These are phyloP conservation scores for Blastobotrys attinorum DNA, from an alignment of 805 yeast species.

Conservation along the genomic window DNA sequence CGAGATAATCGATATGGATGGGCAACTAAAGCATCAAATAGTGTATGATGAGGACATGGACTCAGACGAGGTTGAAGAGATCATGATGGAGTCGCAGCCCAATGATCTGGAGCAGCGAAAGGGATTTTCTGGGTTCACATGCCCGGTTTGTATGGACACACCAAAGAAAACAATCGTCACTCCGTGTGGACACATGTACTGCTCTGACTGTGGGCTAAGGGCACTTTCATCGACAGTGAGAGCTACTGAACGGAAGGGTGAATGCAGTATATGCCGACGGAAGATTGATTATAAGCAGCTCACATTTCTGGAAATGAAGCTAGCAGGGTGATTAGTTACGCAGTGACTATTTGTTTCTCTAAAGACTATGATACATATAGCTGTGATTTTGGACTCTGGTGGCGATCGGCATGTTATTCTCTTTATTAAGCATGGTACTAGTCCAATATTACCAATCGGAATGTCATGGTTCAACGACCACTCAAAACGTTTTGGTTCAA, in stretches of 20 bases:
- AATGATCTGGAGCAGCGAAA: conserved; percentile 8
- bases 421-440: no score
- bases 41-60: conserved; percentile 7
- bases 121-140: conserved; percentile 16
- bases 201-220: conserved; percentile 28
- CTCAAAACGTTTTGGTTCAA: no score
- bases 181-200: conserved; percentile 33
- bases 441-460: no score
- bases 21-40: background rate
- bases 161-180: conserved; percentile 28
- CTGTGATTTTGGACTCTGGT: no score
- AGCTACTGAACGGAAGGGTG: conserved; percentile 24
- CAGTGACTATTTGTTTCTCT: background rate
- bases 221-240: conserved; percentile 24
- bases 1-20: conserved; percentile 2
- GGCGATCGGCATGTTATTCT: no score
- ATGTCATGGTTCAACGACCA: no score
- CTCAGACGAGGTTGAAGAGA: conserved; percentile 2
- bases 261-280: conserved; percentile 30
- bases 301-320: conserved; percentile 22
- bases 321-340: no score
- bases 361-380: background rate
- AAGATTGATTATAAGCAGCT: conserved; percentile 23
- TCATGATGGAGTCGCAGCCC: conserved; percentile 11
- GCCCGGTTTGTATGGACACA: conserved; percentile 31